Evolutionary conservation across 306 rosid genomes (phyloP), one percentile per base, ranked within the genome.

Genomic region (Cucurbita moschata): DNA sequence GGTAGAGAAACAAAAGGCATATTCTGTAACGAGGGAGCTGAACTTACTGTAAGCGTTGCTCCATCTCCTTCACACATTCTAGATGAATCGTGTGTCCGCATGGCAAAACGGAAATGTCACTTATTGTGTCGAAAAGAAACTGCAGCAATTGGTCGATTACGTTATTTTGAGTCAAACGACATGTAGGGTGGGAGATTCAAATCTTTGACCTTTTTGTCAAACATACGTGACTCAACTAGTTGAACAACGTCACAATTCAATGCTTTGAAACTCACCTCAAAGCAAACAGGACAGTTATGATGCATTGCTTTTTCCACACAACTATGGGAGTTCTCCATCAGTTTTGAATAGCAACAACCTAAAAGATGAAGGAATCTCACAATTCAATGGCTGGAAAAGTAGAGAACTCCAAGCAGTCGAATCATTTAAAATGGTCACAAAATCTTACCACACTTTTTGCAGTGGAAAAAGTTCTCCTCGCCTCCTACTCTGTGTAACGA

Each of bases 271-370:
- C 49, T 69, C 82, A 85, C 98, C 92, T 92, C 98, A 77, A 88
- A 84, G 80, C 98, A 92, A 77, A 92, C 86, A 26, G 98, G 88
- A 53, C 98, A 92, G 75, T 90, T 85, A 46, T 88, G 91, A 81
- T 92, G 96, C 96, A 90, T 88, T 58, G 92, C 96, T 70, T 85
- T 80, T 79, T 92, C 98, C 39, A 89, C 87, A 56, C 98, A 92
- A 47, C 61, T 81, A 58, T 92, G 96, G 1, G 82, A 81, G 71
- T 83, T 81, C 77, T 92, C 80, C 85, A 89, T 81, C 67, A 37
- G 53, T 51, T 68, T 86, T 9, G 98, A 87, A 83, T 90, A 88
- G 74, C 98, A 92, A 72, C 96, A 92, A 50, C 86, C 98, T 92
- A 73, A 73, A 74, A 58, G 64, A 62, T 54, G 47, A 18, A 72